These are phyloP conservation scores for Phytopythium litorale DNA, from an alignment of 352 stramenopile species.

Conservation along the genomic window DNA sequence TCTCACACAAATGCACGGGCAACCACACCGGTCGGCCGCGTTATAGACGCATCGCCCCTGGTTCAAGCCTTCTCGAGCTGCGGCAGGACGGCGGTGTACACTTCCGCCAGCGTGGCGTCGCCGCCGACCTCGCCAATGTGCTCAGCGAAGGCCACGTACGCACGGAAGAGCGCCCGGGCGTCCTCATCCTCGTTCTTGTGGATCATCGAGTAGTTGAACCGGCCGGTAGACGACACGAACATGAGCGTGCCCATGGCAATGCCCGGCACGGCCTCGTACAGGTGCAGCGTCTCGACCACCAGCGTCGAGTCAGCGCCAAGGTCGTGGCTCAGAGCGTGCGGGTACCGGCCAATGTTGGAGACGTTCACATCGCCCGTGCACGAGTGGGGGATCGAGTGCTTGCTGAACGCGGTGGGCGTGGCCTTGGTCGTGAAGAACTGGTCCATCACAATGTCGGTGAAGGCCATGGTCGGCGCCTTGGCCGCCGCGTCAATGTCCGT, in stretches of 20 bases:
- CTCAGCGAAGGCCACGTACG: slow-evolving; percentile 57
- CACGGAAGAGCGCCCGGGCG: slow-evolving; percentile 39
- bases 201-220: slow-evolving; percentile 67
- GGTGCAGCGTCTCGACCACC: slow-evolving; percentile 33
- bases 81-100: slow-evolving; percentile 10
- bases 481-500: slow-evolving; percentile 15
- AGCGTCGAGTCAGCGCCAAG: slow-evolving; percentile 17
- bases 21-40: no score
- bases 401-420: slow-evolving; percentile 13
- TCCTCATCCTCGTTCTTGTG: slow-evolving; percentile 37
- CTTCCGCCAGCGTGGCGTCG: slow-evolving; percentile 40
- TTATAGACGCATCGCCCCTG: no score
- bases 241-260: slow-evolving; percentile 41
- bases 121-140: slow-evolving; percentile 33
- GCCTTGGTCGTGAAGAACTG: slow-evolving; percentile 17
- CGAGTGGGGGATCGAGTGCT: slow-evolving; percentile 21
- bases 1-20: no score
- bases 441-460: slow-evolving; percentile 26
- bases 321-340: slow-evolving; percentile 10
- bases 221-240: slow-evolving; percentile 34
- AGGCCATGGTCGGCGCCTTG: slow-evolving; percentile 11
- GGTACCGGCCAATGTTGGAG: slow-evolving; percentile 30
- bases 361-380: slow-evolving; percentile 25
- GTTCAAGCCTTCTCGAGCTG: slow-evolving; percentile 1
- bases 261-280: slow-evolving; percentile 48